Percentiles rank a stretch among this genome's conserved stretches.
Evolutionary conservation across 169 alveolate species (phyloP).

Genomic region (Plasmodium coatneyi): DNA sequence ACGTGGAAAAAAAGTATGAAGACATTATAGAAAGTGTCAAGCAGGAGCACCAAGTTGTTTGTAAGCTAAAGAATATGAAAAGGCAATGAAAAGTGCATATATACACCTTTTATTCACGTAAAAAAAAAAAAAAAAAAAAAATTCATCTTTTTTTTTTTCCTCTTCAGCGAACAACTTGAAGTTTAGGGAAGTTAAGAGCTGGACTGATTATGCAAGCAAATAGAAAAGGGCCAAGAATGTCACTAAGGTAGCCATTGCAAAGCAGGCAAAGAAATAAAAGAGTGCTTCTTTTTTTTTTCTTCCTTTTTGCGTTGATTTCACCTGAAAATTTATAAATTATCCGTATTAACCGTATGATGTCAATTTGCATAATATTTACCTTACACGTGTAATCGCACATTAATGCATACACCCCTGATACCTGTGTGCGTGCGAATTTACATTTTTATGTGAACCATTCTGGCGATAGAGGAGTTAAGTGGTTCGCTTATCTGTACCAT

Average conservation of each 20-base stretch:
- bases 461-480: neutral
- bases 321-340: neutral
- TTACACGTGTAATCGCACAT: neutral
- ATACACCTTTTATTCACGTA: neutral
- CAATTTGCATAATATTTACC: neutral
- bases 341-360: neutral
- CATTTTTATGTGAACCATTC: neutral
- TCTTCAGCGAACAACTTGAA: constrained; percentile 18
- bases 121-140: neutral
- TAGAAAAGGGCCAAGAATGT: neutral
- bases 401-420: neutral
- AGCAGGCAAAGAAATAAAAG: neutral
- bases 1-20: constrained; percentile 23
- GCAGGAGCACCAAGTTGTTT: constrained; percentile 20
- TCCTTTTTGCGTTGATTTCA: neutral
- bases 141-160: neutral
- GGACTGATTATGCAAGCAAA: constrained; percentile 26
- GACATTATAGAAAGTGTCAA: constrained; percentile 42
- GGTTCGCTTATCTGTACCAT: neutral
- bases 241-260: neutral
- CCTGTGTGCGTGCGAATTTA: neutral
- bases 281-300: neutral
- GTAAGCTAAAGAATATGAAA: neutral
- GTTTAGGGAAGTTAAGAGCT: constrained; percentile 37
- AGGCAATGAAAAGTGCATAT: neutral